A percentile compares a stretch with the other conserved stretches of the same genome.
phyloP scores from a whole-genome alignment of 306 rosid species.

The Cicer arietinum region DNA sequence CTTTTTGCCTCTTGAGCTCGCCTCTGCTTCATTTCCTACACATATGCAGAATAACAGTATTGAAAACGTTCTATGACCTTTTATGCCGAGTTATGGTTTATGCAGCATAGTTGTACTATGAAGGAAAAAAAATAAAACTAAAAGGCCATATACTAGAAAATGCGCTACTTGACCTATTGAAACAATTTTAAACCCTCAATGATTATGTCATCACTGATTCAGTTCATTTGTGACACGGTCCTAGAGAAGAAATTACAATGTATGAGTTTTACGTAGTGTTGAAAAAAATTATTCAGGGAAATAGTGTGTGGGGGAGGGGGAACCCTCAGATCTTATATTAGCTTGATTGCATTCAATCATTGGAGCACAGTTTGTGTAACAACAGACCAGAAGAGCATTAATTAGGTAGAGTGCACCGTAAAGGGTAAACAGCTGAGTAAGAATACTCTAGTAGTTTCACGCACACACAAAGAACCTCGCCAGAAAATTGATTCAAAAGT shows the following conservation, averaged over 20 bases:
- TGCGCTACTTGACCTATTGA: background rate
- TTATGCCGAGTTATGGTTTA: background rate
- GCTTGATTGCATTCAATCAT: no score
- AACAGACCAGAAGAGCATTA: background rate
- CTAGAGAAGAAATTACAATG: background rate
- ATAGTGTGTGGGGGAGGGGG: no score
- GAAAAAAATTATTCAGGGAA: no score
- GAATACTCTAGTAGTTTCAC: background rate
- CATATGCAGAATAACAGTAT: slow-evolving; percentile 13
- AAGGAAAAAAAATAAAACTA: background rate
- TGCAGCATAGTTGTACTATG: slow-evolving; percentile 3
- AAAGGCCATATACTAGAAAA: background rate
- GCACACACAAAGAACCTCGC: background rate
- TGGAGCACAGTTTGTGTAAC: background rate
- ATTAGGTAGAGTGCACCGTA: background rate
- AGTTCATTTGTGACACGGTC: background rate
- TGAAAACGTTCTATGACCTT: background rate
- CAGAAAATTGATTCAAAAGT: slow-evolving; percentile 18
- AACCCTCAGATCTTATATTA: no score
- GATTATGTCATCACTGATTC: background rate
- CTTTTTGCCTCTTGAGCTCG: slow-evolving; percentile 58
- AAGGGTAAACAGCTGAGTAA: background rate
- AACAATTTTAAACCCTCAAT: background rate
- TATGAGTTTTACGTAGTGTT: no score
- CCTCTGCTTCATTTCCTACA: slow-evolving; percentile 60